Evolutionary conservation across 257 asterid species (phyloP).

Genomic region (Solanum dulcamara): DNA sequence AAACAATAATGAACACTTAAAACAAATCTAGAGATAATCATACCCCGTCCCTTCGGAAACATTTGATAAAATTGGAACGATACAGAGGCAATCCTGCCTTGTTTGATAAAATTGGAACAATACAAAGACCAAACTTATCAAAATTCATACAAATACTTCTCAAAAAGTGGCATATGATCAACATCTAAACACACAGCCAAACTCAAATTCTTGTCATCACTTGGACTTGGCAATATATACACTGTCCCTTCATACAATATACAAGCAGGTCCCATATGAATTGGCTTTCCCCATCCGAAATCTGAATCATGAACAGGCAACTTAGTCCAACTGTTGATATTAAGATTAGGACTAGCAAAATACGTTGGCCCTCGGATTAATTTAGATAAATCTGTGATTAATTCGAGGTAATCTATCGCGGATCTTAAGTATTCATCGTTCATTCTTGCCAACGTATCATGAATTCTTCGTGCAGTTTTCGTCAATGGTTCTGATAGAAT

Average conservation of each 20-base stretch:
- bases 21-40: too few species aligned
- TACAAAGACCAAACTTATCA: not conserved
- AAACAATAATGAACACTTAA: too few species aligned
- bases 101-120: too few species aligned
- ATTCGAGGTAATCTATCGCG: conserved; percentile 41
- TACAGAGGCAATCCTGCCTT: too few species aligned
- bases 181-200: conserved; percentile 62
- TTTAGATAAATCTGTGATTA: conserved; percentile 38
- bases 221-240: conserved; percentile 37
- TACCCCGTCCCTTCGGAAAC: too few species aligned
- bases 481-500: conserved; percentile 29
- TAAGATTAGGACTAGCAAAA: conserved; percentile 62
- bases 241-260: conserved; percentile 60
- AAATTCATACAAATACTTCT: conserved; percentile 42
- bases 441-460: conserved; percentile 37
- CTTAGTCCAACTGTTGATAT: conserved; percentile 68
- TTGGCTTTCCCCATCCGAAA: conserved; percentile 82
- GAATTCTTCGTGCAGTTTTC: conserved; percentile 32
- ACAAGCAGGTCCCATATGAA: conserved; percentile 55
- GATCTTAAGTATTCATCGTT: conserved; percentile 36
- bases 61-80: too few species aligned
- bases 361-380: conserved; percentile 39
- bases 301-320: conserved; percentile 60
- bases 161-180: conserved; percentile 39
- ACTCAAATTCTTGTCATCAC: conserved; percentile 28